A percentile compares a stretch with the other conserved stretches of the same genome.
phyloP scores from a whole-genome alignment of 192 early-diverging fungal genomes.

The Chytriomyces sp. region DNA sequence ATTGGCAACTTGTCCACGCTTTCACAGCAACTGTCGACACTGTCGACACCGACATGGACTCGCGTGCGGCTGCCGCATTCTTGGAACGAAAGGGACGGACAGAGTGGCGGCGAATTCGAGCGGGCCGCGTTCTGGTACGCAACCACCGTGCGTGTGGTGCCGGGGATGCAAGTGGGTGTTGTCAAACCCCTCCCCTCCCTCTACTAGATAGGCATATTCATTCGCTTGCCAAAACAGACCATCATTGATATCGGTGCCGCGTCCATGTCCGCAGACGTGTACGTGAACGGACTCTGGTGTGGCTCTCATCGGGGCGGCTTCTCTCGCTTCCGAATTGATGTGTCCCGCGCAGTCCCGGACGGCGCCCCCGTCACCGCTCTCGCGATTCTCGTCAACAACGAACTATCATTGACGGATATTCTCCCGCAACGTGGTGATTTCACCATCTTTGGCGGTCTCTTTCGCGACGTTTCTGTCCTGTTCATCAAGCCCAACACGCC shows the following conservation, averaged over 20 bases:
- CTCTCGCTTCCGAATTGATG: slow-evolving; percentile 21
- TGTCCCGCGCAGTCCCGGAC: background rate
- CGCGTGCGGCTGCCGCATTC: too few relatives aligned
- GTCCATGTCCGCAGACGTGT: background rate
- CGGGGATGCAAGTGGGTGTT: background rate
- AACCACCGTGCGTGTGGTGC: background rate
- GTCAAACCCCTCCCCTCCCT: background rate
- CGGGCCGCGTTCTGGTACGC: too few relatives aligned
- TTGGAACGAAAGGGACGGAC: too few relatives aligned
- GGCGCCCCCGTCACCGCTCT: background rate
- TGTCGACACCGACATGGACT: too few relatives aligned
- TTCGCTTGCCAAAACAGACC: too few relatives aligned
- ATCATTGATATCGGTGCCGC: slow-evolving; percentile 24
- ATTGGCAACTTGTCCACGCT: too few relatives aligned
- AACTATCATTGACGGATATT: background rate
- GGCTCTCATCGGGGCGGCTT: slow-evolving; percentile 12
- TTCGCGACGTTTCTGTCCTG: slow-evolving; percentile 17
- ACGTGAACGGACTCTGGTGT: background rate
- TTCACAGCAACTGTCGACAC: too few relatives aligned
- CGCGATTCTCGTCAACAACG: background rate
- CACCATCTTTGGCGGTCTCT: slow-evolving; percentile 15
- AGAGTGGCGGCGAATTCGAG: too few relatives aligned
- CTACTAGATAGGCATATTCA: background rate
- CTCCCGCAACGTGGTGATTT: slow-evolving; percentile 9
- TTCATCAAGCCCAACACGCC: background rate